phyloP scores from a whole-genome alignment of 78 protist species.

The Emiliania huxleyi region DNA sequence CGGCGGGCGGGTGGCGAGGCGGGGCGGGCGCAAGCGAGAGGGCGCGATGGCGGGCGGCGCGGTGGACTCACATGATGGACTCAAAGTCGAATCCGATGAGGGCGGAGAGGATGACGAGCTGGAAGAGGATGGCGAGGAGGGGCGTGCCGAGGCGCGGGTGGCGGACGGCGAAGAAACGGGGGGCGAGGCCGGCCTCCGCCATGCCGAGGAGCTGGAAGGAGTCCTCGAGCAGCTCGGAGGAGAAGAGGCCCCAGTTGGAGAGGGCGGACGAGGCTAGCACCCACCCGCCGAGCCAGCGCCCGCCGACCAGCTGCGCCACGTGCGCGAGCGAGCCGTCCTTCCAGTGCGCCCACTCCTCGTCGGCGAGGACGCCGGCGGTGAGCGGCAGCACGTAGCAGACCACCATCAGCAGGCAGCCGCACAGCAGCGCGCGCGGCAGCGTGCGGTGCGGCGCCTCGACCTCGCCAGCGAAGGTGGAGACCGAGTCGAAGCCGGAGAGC shows the following conservation, averaged over 20 bases:
- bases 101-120: not conserved
- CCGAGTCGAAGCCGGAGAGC: conserved; percentile 28
- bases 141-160: not conserved
- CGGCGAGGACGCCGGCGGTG: not conserved
- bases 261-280: not conserved
- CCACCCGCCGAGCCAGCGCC: not conserved
- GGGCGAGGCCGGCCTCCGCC: conserved; percentile 34
- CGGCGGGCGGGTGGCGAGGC: too few relatives aligned
- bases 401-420: not conserved
- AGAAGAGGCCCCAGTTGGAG: conserved; percentile 36
- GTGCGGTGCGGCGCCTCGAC: not conserved
- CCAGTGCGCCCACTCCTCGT: not conserved
- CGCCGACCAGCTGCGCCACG: conserved; percentile 2
- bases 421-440: not conserved
- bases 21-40: too few relatives aligned
- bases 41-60: too few relatives aligned
- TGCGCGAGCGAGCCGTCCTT: not conserved
- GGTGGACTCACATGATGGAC: not conserved
- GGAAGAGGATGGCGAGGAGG: not conserved
- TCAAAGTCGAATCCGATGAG: conserved; percentile 18
- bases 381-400: not conserved
- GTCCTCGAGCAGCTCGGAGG: conserved; percentile 33
- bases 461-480: conserved; percentile 50
- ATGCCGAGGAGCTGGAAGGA: conserved; percentile 44
- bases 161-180: not conserved